A percentile compares a stretch with the other conserved stretches of the same genome.
phyloP scores from a whole-genome alignment of 2,329 filamentous ascomycete species.

The Colletotrichum spinosum region DNA sequence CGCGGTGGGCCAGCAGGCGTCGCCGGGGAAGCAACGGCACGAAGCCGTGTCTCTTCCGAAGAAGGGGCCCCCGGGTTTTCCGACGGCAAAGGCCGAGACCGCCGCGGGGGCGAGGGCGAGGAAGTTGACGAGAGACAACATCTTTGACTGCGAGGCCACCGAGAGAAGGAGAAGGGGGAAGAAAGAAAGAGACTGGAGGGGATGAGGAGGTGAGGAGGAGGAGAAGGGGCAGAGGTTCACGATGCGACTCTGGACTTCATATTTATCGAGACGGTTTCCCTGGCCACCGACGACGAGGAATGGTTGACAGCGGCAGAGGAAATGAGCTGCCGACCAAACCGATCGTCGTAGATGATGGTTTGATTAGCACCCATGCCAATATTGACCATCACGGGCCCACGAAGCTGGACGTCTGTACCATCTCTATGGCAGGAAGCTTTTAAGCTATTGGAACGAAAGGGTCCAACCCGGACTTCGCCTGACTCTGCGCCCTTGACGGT shows the following conservation, averaged over 20 bases:
- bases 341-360: slow-evolving; percentile 8
- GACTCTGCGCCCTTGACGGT: slow-evolving; percentile 24
- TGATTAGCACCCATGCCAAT: slow-evolving; percentile 30
- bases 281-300: slow-evolving; percentile 7
- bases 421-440: slow-evolving; percentile 13
- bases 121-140: slow-evolving; percentile 33
- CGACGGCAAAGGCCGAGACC: slow-evolving; percentile 26
- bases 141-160: slow-evolving; percentile 2
- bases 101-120: slow-evolving; percentile 28
- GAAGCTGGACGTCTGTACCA: neutral
- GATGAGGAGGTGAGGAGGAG: no score
- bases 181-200: slow-evolving; percentile 2
- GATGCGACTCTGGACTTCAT: slow-evolving; percentile 7
- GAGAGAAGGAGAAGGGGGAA: neutral
- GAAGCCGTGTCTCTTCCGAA: neutral
- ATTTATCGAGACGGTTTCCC: slow-evolving; percentile 13
- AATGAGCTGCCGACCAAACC: slow-evolving; percentile 9
- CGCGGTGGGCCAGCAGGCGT: slow-evolving; percentile 62
- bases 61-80: slow-evolving; percentile 10
- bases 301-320: neutral
- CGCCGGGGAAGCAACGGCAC: slow-evolving; percentile 63
- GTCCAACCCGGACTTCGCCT: slow-evolving; percentile 9
- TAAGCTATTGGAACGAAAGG: slow-evolving; percentile 16
- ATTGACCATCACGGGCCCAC: slow-evolving; percentile 6
- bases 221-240: neutral